phyloP scores from a whole-genome alignment of 352 stramenopile genomes.

The Pythium chondricola region DNA sequence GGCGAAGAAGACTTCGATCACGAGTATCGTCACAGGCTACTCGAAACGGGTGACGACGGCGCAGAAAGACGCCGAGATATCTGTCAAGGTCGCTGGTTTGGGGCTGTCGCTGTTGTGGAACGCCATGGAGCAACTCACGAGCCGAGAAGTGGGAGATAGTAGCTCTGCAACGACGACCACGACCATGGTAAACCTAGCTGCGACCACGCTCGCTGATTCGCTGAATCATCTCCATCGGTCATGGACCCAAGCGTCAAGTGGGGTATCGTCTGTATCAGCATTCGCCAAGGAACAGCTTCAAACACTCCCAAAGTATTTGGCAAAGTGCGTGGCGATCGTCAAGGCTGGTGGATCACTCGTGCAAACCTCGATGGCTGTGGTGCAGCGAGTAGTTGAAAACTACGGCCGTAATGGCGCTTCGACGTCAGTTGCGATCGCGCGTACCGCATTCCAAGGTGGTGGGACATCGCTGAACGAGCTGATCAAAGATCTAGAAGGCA shows the following conservation, averaged over 20 bases:
- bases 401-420: slow-evolving; percentile 28
- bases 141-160: too few species aligned
- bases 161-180: too few species aligned
- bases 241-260: slow-evolving; percentile 43
- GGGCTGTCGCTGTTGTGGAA: slow-evolving; percentile 81
- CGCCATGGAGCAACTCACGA: slow-evolving; percentile 29
- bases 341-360: slow-evolving; percentile 34
- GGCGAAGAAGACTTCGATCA: slow-evolving; percentile 64
- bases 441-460: slow-evolving; percentile 15
- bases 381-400: slow-evolving; percentile 56
- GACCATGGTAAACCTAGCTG: too few species aligned
- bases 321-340: slow-evolving; percentile 71
- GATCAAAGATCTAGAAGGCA: slow-evolving; percentile 62
- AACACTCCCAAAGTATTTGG: slow-evolving; percentile 61
- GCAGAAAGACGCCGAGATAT: slow-evolving; percentile 66
- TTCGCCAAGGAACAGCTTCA: slow-evolving; percentile 69
- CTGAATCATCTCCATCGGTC: slow-evolving; percentile 66
- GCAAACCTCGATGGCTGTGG: slow-evolving; percentile 72
- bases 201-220: slow-evolving; percentile 56
- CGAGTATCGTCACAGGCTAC: slow-evolving; percentile 45
- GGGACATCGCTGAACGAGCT: slow-evolving; percentile 38
- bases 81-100: slow-evolving; percentile 67
- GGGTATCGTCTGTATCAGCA: slow-evolving; percentile 24
- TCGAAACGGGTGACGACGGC: slow-evolving; percentile 37
- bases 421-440: slow-evolving; percentile 35